A percentile compares a stretch with the other conserved stretches of the same genome.
These are phyloP conservation scores for Leccinellum albellum DNA, from an alignment of 768 basidiomycete species.

Conservation along the genomic window DNA sequence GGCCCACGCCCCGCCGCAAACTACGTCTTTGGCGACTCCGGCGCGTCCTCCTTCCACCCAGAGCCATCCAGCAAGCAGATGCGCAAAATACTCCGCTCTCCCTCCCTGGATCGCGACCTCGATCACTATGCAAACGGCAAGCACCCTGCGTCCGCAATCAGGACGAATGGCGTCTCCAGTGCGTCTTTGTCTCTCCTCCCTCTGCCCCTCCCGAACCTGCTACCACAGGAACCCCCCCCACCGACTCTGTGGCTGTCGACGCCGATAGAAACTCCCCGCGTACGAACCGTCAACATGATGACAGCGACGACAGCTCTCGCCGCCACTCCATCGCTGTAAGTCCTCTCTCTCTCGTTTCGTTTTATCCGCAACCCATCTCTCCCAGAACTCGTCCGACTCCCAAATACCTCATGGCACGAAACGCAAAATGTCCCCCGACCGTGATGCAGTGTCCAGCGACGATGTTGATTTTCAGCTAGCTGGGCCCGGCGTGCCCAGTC, in stretches of 20 bases:
- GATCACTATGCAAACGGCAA: conserved; percentile 17
- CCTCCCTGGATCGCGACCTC: conserved; percentile 44
- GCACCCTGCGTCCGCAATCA: conserved; percentile 15
- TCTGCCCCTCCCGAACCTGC: conserved; percentile 4
- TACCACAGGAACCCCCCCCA: conserved; percentile 27
- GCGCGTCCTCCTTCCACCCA: conserved; percentile 32
- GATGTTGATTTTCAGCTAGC: conserved; percentile 65
- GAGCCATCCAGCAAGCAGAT: conserved; percentile 39
- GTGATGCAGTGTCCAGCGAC: conserved; percentile 48
- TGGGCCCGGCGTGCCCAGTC: conserved; percentile 64
- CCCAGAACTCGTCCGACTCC: conserved; percentile 37
- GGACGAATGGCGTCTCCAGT: conserved; percentile 22
- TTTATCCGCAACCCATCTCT: neutral
- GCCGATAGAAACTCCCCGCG: conserved; percentile 28
- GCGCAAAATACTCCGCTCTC: conserved; percentile 58
- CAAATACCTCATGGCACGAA: conserved; percentile 62
- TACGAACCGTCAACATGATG: conserved; percentile 38
- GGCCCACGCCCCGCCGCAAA: conserved; percentile 61
- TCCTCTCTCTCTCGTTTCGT: conserved; percentile 6
- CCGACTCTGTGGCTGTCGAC: conserved; percentile 17
- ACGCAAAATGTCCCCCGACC: conserved; percentile 79
- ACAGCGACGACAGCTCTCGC: conserved; percentile 66
- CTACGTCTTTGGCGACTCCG: conserved; percentile 62
- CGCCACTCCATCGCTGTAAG: conserved; percentile 69
- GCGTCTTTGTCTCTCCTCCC: conserved; percentile 16